A percentile compares a stretch with the other conserved stretches of the same genome.
Conservation (phyloP, 306 rosid species). For the cucumber (Cucumis sativus) region DNA sequence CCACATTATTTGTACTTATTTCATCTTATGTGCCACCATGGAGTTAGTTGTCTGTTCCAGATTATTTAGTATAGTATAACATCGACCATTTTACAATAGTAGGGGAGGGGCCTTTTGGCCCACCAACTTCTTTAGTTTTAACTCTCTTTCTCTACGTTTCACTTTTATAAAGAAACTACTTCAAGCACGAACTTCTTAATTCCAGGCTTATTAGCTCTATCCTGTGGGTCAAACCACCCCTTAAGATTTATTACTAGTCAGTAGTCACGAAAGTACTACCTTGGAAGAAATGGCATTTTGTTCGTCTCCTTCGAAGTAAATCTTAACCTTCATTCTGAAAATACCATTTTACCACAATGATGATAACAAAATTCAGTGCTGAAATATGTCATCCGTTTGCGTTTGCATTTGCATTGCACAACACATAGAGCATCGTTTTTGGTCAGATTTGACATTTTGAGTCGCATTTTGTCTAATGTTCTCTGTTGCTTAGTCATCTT, state of each 20-base stretch:
- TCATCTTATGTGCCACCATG: background rate
- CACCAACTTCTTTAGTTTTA: no score
- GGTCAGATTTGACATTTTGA: background rate
- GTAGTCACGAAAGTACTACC: background rate
- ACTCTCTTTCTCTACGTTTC: no score
- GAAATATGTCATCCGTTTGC: background rate
- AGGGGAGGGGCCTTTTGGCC: no score
- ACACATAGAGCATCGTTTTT: background rate
- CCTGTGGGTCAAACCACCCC: no score
- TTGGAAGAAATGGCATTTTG: background rate
- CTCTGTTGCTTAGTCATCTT: background rate
- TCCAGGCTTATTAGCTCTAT: no score
- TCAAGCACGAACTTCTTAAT: no score
- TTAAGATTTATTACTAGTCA: background rate
- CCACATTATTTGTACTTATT: background rate
- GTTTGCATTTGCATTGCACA: background rate
- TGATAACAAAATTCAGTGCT: background rate
- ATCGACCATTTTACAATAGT: background rate
- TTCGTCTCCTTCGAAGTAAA: background rate
- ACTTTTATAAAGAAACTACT: no score
- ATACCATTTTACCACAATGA: background rate
- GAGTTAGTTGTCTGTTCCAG: background rate
- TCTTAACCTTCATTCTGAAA: background rate
- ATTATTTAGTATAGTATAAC: background rate
- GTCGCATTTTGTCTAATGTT: background rate